Conservation (phyloP, 169 alveolate genomes). For the Sarcocystis neurona region DNA sequence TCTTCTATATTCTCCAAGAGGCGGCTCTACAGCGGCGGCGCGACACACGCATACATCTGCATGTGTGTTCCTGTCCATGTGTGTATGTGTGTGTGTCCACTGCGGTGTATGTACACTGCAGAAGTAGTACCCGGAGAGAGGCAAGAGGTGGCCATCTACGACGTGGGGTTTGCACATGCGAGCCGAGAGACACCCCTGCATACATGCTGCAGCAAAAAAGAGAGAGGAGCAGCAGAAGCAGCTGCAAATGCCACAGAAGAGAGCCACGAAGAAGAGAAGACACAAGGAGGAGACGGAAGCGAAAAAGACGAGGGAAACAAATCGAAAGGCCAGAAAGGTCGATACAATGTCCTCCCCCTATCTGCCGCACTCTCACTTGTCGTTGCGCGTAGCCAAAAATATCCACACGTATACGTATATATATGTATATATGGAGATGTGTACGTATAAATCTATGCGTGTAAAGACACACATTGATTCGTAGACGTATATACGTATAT, state of each 20-base stretch:
- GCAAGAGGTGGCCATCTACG: conserved; percentile 23
- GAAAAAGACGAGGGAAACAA: not conserved
- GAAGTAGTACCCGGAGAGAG: conserved; percentile 36
- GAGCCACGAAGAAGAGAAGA: not conserved
- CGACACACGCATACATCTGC: too few relatives aligned
- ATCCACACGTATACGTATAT: too few relatives aligned
- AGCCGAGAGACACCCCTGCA: conserved; percentile 31
- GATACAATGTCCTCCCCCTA: not conserved
- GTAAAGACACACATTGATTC: too few relatives aligned
- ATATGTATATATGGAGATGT: too few relatives aligned
- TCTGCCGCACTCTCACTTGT: not conserved
- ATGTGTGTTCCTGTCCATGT: too few relatives aligned
- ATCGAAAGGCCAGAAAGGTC: not conserved
- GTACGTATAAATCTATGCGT: too few relatives aligned
- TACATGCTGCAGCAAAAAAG: not conserved
- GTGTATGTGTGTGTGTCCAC: too few relatives aligned
- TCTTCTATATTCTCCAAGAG: too few relatives aligned
- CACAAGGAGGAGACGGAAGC: not conserved
- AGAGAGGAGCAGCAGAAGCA: not conserved
- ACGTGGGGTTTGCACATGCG: conserved; percentile 36
- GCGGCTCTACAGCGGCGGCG: too few relatives aligned
- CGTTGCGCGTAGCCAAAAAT: too few relatives aligned
- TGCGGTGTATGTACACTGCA: too few relatives aligned
- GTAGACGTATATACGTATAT: too few relatives aligned
- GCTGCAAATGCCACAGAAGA: not conserved